Evolutionary conservation across 2,329 filamentous ascomycete genomes (phyloP).

Genomic region (Trichoderma lentiforme): DNA sequence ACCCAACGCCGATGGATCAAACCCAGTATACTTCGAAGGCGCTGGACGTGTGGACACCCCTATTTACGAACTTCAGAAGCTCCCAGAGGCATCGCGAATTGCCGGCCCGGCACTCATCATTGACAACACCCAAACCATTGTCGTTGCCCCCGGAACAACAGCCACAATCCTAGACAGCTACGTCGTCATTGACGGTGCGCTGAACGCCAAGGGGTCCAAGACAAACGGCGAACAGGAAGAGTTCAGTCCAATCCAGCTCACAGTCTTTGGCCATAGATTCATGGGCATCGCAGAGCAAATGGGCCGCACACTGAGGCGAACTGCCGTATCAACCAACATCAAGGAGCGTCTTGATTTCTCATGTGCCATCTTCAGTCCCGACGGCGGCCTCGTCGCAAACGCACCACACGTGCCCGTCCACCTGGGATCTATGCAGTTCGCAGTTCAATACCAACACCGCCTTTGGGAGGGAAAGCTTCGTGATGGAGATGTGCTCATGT

Average conservation of each 20-base stretch:
- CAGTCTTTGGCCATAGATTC: slow-evolving; percentile 75
- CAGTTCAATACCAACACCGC: slow-evolving; percentile 64
- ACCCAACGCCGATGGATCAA: slow-evolving; percentile 20
- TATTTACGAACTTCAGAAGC: slow-evolving; percentile 26
- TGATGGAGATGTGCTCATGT: slow-evolving; percentile 36
- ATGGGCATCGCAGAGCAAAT: slow-evolving; percentile 85
- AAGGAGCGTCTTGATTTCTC: slow-evolving; percentile 80
- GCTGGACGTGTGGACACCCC: slow-evolving; percentile 26
- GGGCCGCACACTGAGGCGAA: slow-evolving; percentile 76
- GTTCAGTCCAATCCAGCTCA: slow-evolving; percentile 62
- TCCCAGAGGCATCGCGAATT: slow-evolving; percentile 21
- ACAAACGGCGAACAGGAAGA: slow-evolving; percentile 20
- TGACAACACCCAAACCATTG: slow-evolving; percentile 69
- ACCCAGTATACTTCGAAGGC: slow-evolving; percentile 23
- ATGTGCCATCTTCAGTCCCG: slow-evolving; percentile 73
- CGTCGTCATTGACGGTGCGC: slow-evolving; percentile 32
- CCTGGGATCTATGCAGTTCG: slow-evolving; percentile 76
- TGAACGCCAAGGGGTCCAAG: background rate
- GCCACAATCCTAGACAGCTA: slow-evolving; percentile 35
- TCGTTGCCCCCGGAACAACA: slow-evolving; percentile 51
- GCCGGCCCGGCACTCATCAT: slow-evolving; percentile 52
- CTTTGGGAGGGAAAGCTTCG: slow-evolving; percentile 56
- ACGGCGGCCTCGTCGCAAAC: slow-evolving; percentile 71
- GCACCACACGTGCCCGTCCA: slow-evolving; percentile 75
- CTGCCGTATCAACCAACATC: slow-evolving; percentile 73